These are phyloP conservation scores for Colletotrichum tofieldiae DNA, from an alignment of 2,329 filamentous ascomycete genomes.

Conservation along the genomic window DNA sequence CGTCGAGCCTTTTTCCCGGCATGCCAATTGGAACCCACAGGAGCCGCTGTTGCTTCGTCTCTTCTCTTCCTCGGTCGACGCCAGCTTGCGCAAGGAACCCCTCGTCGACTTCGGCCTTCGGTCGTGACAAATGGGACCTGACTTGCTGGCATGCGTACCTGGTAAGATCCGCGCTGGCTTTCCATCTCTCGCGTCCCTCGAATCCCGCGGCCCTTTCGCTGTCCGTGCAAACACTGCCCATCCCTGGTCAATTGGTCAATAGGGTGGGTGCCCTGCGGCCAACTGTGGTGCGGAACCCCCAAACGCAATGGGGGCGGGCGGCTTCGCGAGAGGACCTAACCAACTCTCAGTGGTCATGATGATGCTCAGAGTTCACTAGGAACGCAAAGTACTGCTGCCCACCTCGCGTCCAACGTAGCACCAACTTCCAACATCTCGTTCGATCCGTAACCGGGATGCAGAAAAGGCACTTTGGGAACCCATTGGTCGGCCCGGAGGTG, in stretches of 20 bases:
- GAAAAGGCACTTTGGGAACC: constrained; percentile 1
- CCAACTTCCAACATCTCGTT: constrained; percentile 27
- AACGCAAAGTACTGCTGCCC: neutral
- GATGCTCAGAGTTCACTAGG: neutral
- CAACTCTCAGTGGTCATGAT: neutral
- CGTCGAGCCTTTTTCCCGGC: constrained; percentile 27
- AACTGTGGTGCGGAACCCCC: neutral
- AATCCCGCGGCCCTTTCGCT: constrained; percentile 26
- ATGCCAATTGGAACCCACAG: neutral
- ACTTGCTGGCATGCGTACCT: constrained; percentile 16
- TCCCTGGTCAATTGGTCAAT: neutral
- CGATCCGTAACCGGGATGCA: constrained; percentile 24
- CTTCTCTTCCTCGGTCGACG: constrained; percentile 13
- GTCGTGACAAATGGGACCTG: constrained; percentile 28
- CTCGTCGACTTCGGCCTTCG: constrained; percentile 28
- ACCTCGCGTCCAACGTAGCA: constrained; percentile 23
- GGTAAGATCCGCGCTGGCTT: constrained; percentile 1
- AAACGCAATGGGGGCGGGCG: neutral
- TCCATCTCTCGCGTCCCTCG: constrained; percentile 30
- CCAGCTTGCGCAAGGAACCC: constrained; percentile 19
- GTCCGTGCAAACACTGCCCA: neutral
- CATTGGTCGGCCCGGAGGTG: neutral
- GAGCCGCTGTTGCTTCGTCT: constrained; percentile 12
- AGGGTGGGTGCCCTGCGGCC: neutral
- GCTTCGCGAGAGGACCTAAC: neutral